phyloP scores from a whole-genome alignment of 2,329 filamentous ascomycete species.

The Neopestalotiopsis clavispora region DNA sequence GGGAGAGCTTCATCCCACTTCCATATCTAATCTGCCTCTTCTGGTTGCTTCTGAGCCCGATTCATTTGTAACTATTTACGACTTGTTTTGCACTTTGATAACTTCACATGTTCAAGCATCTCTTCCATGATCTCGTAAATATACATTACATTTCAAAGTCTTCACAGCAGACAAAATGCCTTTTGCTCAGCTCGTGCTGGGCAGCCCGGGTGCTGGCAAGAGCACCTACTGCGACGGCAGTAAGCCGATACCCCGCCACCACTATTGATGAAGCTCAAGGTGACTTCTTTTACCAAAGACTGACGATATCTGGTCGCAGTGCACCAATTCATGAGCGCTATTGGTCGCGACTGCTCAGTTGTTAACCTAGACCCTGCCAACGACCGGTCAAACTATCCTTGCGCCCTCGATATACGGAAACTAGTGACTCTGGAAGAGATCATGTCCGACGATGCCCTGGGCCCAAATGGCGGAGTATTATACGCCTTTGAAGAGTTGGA shows the following conservation, averaged over 20 bases:
- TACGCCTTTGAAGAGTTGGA: constrained; percentile 97
- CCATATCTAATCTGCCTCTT: background rate
- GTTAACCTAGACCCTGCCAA: constrained; percentile 98
- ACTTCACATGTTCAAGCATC: background rate
- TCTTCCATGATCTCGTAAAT: background rate
- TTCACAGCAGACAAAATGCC: constrained; percentile 49
- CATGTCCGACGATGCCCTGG: constrained; percentile 88
- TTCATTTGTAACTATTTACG: background rate
- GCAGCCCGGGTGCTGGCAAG: constrained; percentile 94
- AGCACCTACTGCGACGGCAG: constrained; percentile 98
- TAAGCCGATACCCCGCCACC: constrained; percentile 41
- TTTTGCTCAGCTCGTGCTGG: constrained; percentile 81
- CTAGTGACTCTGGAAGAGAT: constrained; percentile 92
- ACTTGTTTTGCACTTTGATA: background rate
- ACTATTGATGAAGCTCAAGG: background rate
- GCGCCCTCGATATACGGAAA: constrained; percentile 87
- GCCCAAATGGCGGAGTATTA: constrained; percentile 89
- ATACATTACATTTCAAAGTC: background rate
- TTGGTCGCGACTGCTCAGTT: constrained; percentile 91
- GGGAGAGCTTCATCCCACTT: constrained; percentile 27
- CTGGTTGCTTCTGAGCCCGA: background rate
- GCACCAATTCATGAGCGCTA: constrained; percentile 97
- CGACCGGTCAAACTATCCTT: constrained; percentile 87
- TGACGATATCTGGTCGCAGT: constrained; percentile 50
- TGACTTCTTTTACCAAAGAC: constrained; percentile 13